Percentiles rank a stretch among this genome's conserved stretches.
Conservation (phyloP, 2,329 filamentous ascomycete genomes). For the Colletotrichum orbiculare region DNA sequence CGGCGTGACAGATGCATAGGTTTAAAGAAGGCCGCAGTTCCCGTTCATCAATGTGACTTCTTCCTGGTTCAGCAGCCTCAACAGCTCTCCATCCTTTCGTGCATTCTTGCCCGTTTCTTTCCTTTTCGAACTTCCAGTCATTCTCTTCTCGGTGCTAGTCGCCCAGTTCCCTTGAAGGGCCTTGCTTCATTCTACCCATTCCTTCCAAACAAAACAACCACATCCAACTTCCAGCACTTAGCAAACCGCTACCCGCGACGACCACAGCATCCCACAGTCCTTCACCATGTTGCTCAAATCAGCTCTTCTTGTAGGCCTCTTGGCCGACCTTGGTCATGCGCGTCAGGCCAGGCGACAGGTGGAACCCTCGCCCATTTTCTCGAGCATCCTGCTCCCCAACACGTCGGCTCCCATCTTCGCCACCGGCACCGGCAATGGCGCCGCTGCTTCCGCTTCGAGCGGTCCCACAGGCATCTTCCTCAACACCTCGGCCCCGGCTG, state of each 20-base stretch:
- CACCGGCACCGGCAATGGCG: slow-evolving; percentile 22
- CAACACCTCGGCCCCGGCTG: slow-evolving; percentile 32
- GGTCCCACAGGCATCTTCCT: slow-evolving; percentile 30
- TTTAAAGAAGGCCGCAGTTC: slow-evolving; percentile 32
- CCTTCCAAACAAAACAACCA: slow-evolving; percentile 19
- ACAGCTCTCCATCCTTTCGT: slow-evolving; percentile 26
- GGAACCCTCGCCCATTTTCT: slow-evolving; percentile 24
- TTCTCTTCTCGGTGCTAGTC: slow-evolving; percentile 37
- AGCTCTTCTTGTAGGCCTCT: slow-evolving; percentile 24
- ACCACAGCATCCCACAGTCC: slow-evolving; percentile 12
- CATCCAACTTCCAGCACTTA: slow-evolving; percentile 18
- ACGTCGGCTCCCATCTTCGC: slow-evolving; percentile 9
- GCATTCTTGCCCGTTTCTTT: slow-evolving; percentile 28
- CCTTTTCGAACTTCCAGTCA: slow-evolving; percentile 27
- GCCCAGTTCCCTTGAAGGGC: slow-evolving; percentile 32
- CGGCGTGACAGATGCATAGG: background rate
- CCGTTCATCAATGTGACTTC: slow-evolving; percentile 8
- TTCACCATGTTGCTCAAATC: slow-evolving; percentile 34
- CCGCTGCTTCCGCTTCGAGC: background rate
- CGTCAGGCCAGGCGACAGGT: slow-evolving; percentile 23
- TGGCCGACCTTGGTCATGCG: slow-evolving; percentile 33
- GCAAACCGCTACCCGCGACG: slow-evolving; percentile 10
- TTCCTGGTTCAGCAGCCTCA: slow-evolving; percentile 29
- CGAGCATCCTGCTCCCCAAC: slow-evolving; percentile 23
- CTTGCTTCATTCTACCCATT: slow-evolving; percentile 34